A percentile compares a stretch with the other conserved stretches of the same genome.
Evolutionary conservation across 805 yeast species (phyloP).

Genomic region (Nakazawaea wickerhamii): DNA sequence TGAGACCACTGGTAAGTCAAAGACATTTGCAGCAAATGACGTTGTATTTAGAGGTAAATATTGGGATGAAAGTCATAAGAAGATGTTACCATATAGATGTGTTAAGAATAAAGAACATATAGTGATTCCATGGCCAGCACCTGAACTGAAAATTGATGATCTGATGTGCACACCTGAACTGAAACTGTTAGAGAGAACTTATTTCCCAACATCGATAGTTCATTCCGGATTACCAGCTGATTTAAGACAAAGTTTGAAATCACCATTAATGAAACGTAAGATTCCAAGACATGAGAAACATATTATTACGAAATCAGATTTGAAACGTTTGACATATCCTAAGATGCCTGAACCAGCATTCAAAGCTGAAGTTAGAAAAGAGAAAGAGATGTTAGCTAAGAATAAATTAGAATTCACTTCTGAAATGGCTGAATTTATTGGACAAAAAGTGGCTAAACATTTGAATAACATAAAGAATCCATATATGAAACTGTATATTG

Average conservation of each 20-base stretch:
- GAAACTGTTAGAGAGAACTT: conserved; percentile 65
- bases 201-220: conserved; percentile 61
- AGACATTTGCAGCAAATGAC: conserved; percentile 75
- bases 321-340: conserved; percentile 60
- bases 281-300: conserved; percentile 36
- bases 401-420: conserved; percentile 35
- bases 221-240: conserved; percentile 64
- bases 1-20: conserved; percentile 51
- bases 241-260: conserved; percentile 65
- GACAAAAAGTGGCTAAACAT: conserved; percentile 32
- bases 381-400: conserved; percentile 41
- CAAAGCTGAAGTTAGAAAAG: conserved; percentile 57
- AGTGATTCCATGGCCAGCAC: conserved; percentile 87
- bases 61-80: conserved; percentile 69
- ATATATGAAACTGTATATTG: conserved; percentile 25
- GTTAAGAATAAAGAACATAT: conserved; percentile 65
- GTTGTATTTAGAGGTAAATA: conserved; percentile 62
- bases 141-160: conserved; percentile 53
- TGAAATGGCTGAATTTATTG: conserved; percentile 41
- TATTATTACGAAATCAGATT: conserved; percentile 52
- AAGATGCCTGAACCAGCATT: conserved; percentile 68
- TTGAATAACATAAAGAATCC: conserved; percentile 28
- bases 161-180: conserved; percentile 51
- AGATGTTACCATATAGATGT: conserved; percentile 71
- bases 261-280: conserved; percentile 57